phyloP scores from a whole-genome alignment of 352 stramenopile genomes.

The Phytophthora agathidicida region DNA sequence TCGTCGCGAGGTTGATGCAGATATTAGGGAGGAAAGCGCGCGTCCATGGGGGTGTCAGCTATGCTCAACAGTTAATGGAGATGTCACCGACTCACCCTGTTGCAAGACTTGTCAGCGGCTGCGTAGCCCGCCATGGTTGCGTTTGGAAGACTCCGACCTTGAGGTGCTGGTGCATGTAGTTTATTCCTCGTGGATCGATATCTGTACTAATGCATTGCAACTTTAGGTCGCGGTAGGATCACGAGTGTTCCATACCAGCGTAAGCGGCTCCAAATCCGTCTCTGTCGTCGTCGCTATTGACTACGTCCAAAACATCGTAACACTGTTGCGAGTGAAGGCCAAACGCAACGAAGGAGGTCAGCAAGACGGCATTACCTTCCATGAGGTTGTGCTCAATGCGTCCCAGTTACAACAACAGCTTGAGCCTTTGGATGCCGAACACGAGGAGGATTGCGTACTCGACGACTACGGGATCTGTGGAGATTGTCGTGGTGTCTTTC shows the following conservation, averaged over 20 bases:
- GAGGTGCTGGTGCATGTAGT: constrained; percentile 32
- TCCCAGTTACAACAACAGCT: constrained; percentile 40
- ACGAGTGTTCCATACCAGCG: constrained; percentile 19
- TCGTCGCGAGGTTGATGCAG: not conserved
- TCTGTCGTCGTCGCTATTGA: constrained; percentile 34
- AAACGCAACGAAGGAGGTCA: constrained; percentile 2
- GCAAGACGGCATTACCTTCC: constrained; percentile 20
- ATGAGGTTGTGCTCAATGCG: constrained; percentile 31
- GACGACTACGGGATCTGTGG: constrained; percentile 52
- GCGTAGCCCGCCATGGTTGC: constrained; percentile 35
- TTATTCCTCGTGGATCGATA: not conserved
- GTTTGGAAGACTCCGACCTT: constrained; percentile 15
- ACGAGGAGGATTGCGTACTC: constrained; percentile 22
- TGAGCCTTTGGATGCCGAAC: constrained; percentile 19
- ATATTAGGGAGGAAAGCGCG: not conserved
- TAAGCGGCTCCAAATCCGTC: constrained; percentile 12
- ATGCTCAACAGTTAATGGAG: constrained; percentile 14
- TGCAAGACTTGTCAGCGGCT: constrained; percentile 29
- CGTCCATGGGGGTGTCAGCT: constrained; percentile 16
- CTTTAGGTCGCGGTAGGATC: constrained; percentile 30
- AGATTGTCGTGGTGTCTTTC: constrained; percentile 58
- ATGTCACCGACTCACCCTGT: not conserved
- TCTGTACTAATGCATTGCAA: not conserved
- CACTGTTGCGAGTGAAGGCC: constrained; percentile 20
- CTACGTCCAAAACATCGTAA: constrained; percentile 19